Evolutionary conservation across 192 early-diverging fungal genomes (phyloP).

Genomic region (Backusella luteola): DNA sequence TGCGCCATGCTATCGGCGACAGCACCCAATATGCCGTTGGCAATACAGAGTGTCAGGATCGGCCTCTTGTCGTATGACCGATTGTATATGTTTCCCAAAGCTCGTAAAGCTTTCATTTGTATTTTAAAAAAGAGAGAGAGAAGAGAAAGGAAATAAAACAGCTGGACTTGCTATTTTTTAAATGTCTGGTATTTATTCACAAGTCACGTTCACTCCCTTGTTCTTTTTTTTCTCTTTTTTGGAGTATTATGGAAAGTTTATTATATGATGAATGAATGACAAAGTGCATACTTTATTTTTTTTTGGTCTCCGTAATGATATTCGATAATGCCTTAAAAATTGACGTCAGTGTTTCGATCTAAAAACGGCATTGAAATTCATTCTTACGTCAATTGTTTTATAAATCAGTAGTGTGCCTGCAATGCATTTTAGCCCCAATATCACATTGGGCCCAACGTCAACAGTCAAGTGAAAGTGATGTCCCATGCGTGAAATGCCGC

Average conservation of each 20-base stretch:
- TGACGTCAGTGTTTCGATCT: slow-evolving; percentile 12
- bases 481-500: not conserved
- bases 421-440: not conserved
- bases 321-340: slow-evolving; percentile 7
- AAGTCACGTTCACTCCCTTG: not conserved
- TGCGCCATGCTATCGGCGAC: slow-evolving; percentile 68
- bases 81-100: slow-evolving; percentile 35
- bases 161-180: not conserved
- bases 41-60: slow-evolving; percentile 60
- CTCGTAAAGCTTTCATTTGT: slow-evolving; percentile 17
- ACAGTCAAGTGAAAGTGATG: not conserved
- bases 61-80: slow-evolving; percentile 52
- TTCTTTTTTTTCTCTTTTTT: not conserved
- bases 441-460: not conserved
- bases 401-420: not conserved
- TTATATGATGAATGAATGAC: not conserved
- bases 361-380: not conserved
- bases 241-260: not conserved
- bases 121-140: not conserved
- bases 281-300: not conserved
- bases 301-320: not conserved
- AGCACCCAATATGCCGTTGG: slow-evolving; percentile 65
- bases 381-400: slow-evolving; percentile 15
- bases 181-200: not conserved
- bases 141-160: slow-evolving; percentile 2